Conservation (phyloP, 176 grass and related monocot species). For the Musa beccarii region DNA sequence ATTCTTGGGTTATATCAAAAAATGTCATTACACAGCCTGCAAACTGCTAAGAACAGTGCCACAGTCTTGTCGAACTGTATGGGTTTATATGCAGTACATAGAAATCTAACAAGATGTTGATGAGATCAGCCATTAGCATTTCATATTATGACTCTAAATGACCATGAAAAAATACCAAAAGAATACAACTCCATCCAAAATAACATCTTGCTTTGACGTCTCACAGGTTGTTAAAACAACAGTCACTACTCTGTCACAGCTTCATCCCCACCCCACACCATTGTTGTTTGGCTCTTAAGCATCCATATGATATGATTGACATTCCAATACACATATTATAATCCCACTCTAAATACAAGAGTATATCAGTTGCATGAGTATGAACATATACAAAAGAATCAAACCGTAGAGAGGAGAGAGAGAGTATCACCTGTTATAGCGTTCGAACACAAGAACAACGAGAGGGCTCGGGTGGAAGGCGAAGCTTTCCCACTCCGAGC, state of each 20-base stretch:
- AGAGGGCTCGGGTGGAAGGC: slow-evolving; percentile 91
- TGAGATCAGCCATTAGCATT: not conserved
- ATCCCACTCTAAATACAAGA: too few species aligned
- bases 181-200: not conserved
- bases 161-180: not conserved
- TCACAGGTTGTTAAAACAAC: not conserved
- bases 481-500: slow-evolving; percentile 93
- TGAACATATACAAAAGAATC: not conserved
- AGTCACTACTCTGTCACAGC: not conserved
- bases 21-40: too few species aligned
- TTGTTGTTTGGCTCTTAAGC: not conserved
- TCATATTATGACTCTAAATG: not conserved
- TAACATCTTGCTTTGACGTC: not conserved
- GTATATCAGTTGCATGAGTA: too few species aligned
- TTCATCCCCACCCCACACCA: not conserved
- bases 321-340: too few species aligned
- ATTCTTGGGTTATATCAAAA: too few species aligned
- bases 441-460: slow-evolving; percentile 75
- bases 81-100: not conserved
- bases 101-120: not conserved
- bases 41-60: not conserved
- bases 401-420: not conserved
- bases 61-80: not conserved
- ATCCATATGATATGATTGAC: too few species aligned
- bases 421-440: slow-evolving; percentile 53